These are phyloP conservation scores for Kodamaea sagamina DNA, from an alignment of 805 yeast species.

Conservation along the genomic window DNA sequence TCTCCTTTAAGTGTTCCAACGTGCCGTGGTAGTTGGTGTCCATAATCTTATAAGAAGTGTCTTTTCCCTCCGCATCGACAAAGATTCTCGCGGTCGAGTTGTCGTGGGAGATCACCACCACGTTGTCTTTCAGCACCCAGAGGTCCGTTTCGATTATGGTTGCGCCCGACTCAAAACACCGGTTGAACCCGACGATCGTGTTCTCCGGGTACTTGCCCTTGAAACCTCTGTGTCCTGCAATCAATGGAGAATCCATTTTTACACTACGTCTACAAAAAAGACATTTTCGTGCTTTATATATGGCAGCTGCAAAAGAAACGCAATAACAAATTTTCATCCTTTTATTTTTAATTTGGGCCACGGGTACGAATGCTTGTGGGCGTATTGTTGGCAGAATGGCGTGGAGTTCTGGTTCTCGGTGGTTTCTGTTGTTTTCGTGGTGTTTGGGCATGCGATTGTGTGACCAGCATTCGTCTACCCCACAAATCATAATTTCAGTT, in stretches of 20 bases:
- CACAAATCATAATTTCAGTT: neutral
- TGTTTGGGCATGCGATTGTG: conserved; percentile 1
- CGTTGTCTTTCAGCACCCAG: conserved; percentile 40
- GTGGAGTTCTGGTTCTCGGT: neutral
- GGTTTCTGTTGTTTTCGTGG: neutral
- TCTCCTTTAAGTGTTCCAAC: conserved; percentile 32
- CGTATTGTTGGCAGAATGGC: neutral
- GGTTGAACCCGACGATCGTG: conserved; percentile 38
- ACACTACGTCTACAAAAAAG: neutral
- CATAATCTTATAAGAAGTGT: conserved; percentile 36
- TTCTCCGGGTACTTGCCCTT: conserved; percentile 44
- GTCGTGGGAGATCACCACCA: conserved; percentile 44
- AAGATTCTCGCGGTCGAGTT: conserved; percentile 39
- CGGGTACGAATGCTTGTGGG: conserved; percentile 2
- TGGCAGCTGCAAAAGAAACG: neutral
- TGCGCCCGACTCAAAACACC: conserved; percentile 41
- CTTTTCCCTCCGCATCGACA: conserved; percentile 35
- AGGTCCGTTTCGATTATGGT: conserved; percentile 45
- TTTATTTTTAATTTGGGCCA: conserved; percentile 2
- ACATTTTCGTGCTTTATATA: neutral
- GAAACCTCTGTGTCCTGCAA: conserved; percentile 47
- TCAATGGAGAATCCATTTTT: conserved; percentile 23
- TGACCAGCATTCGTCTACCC: conserved; percentile 3
- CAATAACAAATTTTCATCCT: conserved; percentile 1
- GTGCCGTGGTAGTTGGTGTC: conserved; percentile 30